Evolutionary conservation across 2,329 filamentous ascomycete genomes (phyloP), one percentile per base, ranked within the genome.

Genomic region (Venturia carpophila): DNA sequence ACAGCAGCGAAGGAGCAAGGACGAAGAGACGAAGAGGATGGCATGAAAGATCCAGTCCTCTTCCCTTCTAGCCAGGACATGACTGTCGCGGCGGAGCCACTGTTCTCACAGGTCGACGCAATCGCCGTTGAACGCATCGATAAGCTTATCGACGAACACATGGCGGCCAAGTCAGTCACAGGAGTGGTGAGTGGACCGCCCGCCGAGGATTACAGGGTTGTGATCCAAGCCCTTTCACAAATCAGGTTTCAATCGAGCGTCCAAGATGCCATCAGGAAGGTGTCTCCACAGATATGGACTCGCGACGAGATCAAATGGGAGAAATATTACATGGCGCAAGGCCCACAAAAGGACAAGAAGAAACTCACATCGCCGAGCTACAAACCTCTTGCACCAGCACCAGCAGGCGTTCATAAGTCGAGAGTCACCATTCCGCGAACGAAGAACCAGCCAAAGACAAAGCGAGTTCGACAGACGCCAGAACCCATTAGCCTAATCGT

Each of bases 1-100:
- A 69, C 71, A 60, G 71, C 75, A 62, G n/a, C n/a, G 15, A 75
- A 76, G 69, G 75, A 75, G 67, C 73, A 73, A 68, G 71, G 74
- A 67, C 71, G 73, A 52, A 68, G 67, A 62, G 62, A 66, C 9
- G 71, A 71, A 21, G 73, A 71, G 49, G 70, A 70, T 15, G 62
- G 47, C 42, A 21, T 27, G 41, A 45, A 30, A 41, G 63, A 65
- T 37, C 65, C 65, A 7, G 49, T 39, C n/a, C 42, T 66, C 11
- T 67, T 67, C 52, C 47, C 65, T 21, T 58, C 52, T 10, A 42
- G 24, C 24, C 21, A 30, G 66, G 45, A 49, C 39, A 37, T 19
- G 17, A 37, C 30, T 5, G 30, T 60, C 19, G 41, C 21, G 9
- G 65, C 34, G 43, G 39, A 27, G 24, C 65, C 65, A 24, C 27